phyloP scores from a whole-genome alignment of 371 early-diverging fungal species.

The Polyrhizophydium stewartii region DNA sequence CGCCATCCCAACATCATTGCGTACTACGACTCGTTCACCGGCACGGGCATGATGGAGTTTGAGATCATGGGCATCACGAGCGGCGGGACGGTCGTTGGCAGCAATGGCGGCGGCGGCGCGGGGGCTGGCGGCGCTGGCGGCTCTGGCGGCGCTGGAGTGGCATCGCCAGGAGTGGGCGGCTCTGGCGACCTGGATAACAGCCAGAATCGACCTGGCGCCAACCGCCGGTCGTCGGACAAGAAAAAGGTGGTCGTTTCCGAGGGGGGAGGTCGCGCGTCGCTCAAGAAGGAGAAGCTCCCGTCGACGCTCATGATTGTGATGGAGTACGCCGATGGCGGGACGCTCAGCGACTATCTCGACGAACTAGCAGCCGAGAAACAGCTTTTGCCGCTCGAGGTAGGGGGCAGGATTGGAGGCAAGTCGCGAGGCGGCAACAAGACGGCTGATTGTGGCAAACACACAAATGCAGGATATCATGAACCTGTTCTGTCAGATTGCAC shows the following conservation, averaged over 20 bases:
- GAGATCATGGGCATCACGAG: too few species aligned
- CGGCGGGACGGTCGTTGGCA: too few species aligned
- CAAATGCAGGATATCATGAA: background rate
- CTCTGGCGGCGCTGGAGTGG: too few species aligned
- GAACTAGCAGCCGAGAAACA: background rate
- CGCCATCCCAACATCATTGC: constrained; percentile 3
- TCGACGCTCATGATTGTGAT: constrained; percentile 3
- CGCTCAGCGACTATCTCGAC: background rate
- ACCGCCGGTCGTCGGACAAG: background rate
- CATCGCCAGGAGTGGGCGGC: background rate
- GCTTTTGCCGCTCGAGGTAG: background rate
- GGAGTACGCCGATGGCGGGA: constrained; percentile 1
- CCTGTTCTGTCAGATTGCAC: background rate
- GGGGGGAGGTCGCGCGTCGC: background rate
- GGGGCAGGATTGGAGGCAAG: background rate
- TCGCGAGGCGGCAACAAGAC: background rate
- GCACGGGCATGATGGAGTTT: background rate
- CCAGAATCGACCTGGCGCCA: background rate
- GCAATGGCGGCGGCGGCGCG: too few species aligned
- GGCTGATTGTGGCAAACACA: background rate
- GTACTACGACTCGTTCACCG: background rate
- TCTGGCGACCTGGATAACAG: background rate
- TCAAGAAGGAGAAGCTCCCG: background rate
- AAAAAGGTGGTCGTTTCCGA: background rate
- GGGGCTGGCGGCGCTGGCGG: too few species aligned